These are phyloP conservation scores for Boletus rufocinnamomeus DNA, from an alignment of 768 basidiomycete species.

Conservation along the genomic window DNA sequence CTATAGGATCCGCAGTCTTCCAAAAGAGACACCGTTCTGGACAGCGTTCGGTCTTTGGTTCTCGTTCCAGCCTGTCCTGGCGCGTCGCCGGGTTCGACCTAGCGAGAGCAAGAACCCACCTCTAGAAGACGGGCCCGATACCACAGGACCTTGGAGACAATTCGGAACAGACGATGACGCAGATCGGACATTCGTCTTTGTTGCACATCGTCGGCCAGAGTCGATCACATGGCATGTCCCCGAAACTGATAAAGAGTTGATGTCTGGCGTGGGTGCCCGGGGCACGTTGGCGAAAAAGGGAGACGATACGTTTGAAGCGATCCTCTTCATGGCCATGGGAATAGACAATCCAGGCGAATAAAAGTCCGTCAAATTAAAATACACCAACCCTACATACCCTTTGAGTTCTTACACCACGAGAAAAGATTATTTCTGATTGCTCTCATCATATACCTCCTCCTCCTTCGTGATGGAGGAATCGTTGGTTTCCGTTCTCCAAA, in stretches of 20 bases:
- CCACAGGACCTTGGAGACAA: conserved; percentile 38
- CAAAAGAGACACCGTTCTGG: conserved; percentile 79
- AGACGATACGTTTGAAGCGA: conserved; percentile 73
- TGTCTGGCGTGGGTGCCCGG: conserved; percentile 56
- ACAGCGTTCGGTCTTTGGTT: conserved; percentile 81
- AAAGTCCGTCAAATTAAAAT: background rate
- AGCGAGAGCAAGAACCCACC: too few species aligned
- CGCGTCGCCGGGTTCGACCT: conserved; percentile 8
- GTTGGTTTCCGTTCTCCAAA: conserved; percentile 58
- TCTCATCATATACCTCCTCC: conserved; percentile 3
- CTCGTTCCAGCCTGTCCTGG: conserved; percentile 56
- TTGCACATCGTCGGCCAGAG: conserved; percentile 56
- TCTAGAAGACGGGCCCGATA: background rate
- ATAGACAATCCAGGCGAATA: conserved; percentile 13
- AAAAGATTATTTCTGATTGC: background rate
- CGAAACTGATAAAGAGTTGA: conserved; percentile 50
- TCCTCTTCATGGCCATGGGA: conserved; percentile 47
- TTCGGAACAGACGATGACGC: conserved; percentile 42
- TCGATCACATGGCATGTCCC: conserved; percentile 63
- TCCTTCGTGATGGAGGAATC: conserved; percentile 39
- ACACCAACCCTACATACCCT: background rate
- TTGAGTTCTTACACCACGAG: too few species aligned
- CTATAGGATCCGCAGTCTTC: conserved; percentile 73
- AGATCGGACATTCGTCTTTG: conserved; percentile 59
- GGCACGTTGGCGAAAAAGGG: conserved; percentile 46